A percentile compares a stretch with the other conserved stretches of the same genome.
These are phyloP conservation scores for Daldinia loculata DNA, from an alignment of 495 filamentous ascomycete genomes.

Conservation along the genomic window DNA sequence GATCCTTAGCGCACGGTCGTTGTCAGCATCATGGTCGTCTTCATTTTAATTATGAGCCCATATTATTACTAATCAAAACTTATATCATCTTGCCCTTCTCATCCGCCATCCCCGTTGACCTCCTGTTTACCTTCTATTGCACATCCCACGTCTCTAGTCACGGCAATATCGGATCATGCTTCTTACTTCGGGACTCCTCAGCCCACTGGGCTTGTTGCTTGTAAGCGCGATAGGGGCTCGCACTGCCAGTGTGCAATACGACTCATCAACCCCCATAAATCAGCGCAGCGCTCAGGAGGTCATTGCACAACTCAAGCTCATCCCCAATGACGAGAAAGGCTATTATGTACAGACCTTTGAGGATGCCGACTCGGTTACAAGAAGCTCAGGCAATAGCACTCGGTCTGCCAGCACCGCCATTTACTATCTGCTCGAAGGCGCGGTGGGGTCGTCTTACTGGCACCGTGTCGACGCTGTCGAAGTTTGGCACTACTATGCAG, in stretches of 20 bases:
- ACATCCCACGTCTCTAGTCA: neutral
- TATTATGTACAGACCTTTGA: slow-evolving; percentile 59
- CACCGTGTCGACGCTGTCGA: slow-evolving; percentile 59
- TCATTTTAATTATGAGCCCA: slow-evolving; percentile 12
- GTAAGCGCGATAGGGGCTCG: slow-evolving; percentile 4
- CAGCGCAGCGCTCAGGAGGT: slow-evolving; percentile 50
- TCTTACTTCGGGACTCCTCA: slow-evolving; percentile 4
- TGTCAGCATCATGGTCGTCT: slow-evolving; percentile 2
- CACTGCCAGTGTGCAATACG: slow-evolving; percentile 3
- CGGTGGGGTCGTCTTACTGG: slow-evolving; percentile 52
- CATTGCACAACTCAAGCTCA: slow-evolving; percentile 50
- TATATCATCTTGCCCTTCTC: neutral
- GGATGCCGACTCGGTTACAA: slow-evolving; percentile 38
- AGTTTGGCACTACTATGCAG: slow-evolving; percentile 62
- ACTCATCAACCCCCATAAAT: slow-evolving; percentile 16
- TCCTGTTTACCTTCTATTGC: neutral
- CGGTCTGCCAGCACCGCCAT: slow-evolving; percentile 59
- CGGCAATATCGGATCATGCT: slow-evolving; percentile 9
- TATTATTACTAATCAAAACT: neutral
- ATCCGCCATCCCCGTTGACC: neutral
- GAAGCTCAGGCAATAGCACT: slow-evolving; percentile 33
- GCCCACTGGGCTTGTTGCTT: slow-evolving; percentile 14
- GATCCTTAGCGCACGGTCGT: neutral
- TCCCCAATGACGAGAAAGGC: slow-evolving; percentile 56
- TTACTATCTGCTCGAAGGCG: slow-evolving; percentile 60